These are phyloP conservation scores for Tetrapisispora arboricola DNA, from an alignment of 805 yeast species.

Conservation along the genomic window DNA sequence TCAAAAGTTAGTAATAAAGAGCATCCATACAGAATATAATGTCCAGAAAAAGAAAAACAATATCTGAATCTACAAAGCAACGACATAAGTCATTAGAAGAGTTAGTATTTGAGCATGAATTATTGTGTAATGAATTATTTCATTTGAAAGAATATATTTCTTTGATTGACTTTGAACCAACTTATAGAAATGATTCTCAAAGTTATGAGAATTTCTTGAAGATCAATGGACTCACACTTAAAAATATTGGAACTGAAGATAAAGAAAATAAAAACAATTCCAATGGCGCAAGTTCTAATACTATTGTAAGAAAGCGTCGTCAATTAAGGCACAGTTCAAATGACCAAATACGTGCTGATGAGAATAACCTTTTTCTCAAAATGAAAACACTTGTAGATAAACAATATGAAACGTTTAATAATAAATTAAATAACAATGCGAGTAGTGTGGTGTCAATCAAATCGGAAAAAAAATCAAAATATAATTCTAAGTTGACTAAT, in stretches of 20 bases:
- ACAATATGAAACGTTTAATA: constrained; percentile 8
- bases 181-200: constrained; percentile 26
- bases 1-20: too few species aligned
- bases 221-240: constrained; percentile 12
- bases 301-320: constrained; percentile 12
- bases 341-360: neutral
- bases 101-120: constrained; percentile 36
- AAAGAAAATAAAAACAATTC: constrained; percentile 27
- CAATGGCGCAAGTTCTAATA: constrained; percentile 6
- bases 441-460: too few species aligned
- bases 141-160: constrained; percentile 55
- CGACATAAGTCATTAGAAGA: constrained; percentile 29
- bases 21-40: neutral
- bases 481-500: too few species aligned
- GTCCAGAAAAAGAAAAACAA: neutral
- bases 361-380: constrained; percentile 3
- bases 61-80: neutral
- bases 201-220: constrained; percentile 29
- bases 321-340: constrained; percentile 5
- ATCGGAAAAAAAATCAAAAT: too few species aligned
- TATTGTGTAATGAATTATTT: constrained; percentile 49
- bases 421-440: neutral
- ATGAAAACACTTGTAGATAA: constrained; percentile 12
- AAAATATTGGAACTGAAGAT: constrained; percentile 6
- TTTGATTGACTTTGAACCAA: constrained; percentile 52